Base-by-base conservation (phyloP, 2,329 filamentous ascomycete species). In the Alternaria rosae region DNA sequence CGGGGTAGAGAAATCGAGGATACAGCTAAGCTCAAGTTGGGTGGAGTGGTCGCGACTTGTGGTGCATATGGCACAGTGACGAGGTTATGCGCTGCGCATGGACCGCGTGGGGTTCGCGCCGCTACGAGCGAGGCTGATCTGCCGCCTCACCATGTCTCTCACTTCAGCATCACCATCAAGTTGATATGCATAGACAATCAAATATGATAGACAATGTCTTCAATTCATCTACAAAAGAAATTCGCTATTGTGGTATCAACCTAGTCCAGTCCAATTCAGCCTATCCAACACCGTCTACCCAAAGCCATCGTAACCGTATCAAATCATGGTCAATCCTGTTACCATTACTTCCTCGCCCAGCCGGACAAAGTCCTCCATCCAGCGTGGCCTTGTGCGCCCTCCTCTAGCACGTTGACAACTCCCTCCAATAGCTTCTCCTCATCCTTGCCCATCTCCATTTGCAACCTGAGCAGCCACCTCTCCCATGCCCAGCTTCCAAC, bases 401-500 rank as follows among this genome's bases (percentile, higher is more conserved):
- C 87, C 66, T 88, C 86, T 60, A 90, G 81, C 21, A 88, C 83
- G 64, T 83, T 82, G 20, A 85, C 83, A 17, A 89, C 82, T 25
- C 85, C 86, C 61, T 87, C 85, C 53, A 89, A 72, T 55, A 87
- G 77, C 61, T 79, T 82, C 48, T 80, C 78, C 59, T 84, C 82
- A 32, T 84, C 83, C 75, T 92, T 89, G 25, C 92, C 91, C 75
- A 92, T 95, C 83, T 97, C 94, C 81, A 90, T 87, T 82, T 95
- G 92, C 72, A 94, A 86, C 74, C 93, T 92, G 69, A 97, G 82
- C 78, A 98, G 87, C 95, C 95, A 99, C 78, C 92, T 91, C 85
- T 99, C 95, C 94, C 94, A 99, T 77, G 90, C 89, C 89, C 93
- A 95, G 25, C 91, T 90, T 5, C 93, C 95, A 1, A 94, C 88